These are phyloP conservation scores for Fusarium dlaminii DNA, from an alignment of 2,329 filamentous ascomycete genomes.

Conservation along the genomic window DNA sequence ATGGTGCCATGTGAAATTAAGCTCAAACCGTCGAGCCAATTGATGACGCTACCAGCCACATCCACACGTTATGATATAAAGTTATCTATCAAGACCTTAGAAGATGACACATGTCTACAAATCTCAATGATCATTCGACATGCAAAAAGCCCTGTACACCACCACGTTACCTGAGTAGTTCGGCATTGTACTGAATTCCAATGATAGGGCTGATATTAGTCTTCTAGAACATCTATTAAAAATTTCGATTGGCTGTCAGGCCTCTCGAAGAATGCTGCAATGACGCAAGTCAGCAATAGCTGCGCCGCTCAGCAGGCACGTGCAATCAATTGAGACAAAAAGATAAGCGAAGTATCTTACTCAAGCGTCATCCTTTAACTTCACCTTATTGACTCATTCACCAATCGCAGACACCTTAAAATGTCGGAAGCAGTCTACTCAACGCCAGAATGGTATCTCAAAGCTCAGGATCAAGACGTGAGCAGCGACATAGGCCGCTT, in stretches of 20 bases:
- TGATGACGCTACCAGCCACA: rapidly evolving
- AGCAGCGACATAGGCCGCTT: constrained; percentile 4
- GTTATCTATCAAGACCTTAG: rapidly evolving
- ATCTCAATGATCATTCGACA: neutral
- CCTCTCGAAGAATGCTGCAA: rapidly evolving
- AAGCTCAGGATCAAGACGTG: constrained; percentile 3
- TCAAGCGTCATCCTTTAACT: rapidly evolving
- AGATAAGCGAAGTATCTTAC: neutral
- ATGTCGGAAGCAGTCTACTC: neutral
- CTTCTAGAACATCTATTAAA: neutral
- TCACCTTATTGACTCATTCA: neutral
- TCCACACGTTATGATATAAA: rapidly evolving
- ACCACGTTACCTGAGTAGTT: neutral
- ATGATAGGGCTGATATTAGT: rapidly evolving
- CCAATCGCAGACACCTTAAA: rapidly evolving
- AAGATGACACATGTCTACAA: neutral
- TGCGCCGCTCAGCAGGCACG: neutral
- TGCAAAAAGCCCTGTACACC: rapidly evolving
- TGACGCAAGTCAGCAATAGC: neutral
- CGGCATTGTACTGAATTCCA: rapidly evolving
- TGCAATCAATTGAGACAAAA: neutral
- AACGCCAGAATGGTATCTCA: constrained; percentile 9
- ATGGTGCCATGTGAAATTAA: rapidly evolving
- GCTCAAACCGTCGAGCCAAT: neutral
- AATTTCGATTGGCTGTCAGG: neutral